Base-by-base conservation (phyloP, 1,139 yeast species). In the Saccharomyces pastorianus region DNA sequence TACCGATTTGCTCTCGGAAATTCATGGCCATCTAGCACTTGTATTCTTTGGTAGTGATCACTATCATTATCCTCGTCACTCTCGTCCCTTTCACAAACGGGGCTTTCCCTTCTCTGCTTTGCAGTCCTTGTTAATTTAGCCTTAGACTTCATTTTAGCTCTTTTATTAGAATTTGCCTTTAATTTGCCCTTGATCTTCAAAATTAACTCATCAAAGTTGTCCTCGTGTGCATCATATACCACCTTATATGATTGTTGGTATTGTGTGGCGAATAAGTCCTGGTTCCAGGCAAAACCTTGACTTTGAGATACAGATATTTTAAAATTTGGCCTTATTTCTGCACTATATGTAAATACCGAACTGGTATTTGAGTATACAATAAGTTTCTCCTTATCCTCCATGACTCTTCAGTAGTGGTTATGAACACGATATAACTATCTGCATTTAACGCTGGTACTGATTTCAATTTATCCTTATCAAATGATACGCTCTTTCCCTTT, bases 241-340 rank as follows among this genome's bases (percentile, higher is more conserved):
- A 66, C 69, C 50, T 60, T 63, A 54, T 64, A 65, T 58, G 55
- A 58, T 49, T 67, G 71, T 58, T 66, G 68, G 55, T 63, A 66
- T 53, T 64, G 67, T 7, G 68, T 58, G 2, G 67, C 71, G 55
- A 67, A 67, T 9, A 65, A 51, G 48, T 67, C 71, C 51, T 65
- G 69, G 51, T 67, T 67, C 71, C 71, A 67, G 3, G 57, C 53
- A 48, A 67, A 67, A 2, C 71, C 71, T 51, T 67, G 69, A 5
- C 67, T 61, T 46, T 63, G 63, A 2, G 68, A 59, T 13, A 62
- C 55, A 1, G 64, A 55, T n/a, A 65, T 50, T 11, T 64, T 57
- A 47, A 55, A 65, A 29, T 57, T 20, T 20, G 44, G 44, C 55
- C 27, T 53, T 52, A 31, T 53, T 46, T 13, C 55, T 53, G 50